Evolutionary conservation across 1,139 yeast species (phyloP).

Genomic region (Hemisphaericaspora xylofermentans): DNA sequence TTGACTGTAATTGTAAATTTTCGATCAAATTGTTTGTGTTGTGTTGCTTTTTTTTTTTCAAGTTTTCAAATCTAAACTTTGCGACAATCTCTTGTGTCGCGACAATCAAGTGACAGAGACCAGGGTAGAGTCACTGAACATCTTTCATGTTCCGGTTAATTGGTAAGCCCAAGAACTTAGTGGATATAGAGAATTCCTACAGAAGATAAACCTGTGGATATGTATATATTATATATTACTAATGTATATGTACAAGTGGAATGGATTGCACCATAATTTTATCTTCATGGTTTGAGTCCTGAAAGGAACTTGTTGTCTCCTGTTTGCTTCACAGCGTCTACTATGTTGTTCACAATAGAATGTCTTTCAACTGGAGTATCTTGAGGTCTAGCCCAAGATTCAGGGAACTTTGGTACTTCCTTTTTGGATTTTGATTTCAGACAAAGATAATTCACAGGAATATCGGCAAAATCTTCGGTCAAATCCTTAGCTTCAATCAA

Average conservation of each 20-base stretch:
- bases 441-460: slow-evolving; percentile 83
- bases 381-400: slow-evolving; percentile 80
- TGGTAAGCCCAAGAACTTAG: too few species aligned
- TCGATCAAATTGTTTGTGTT: not conserved
- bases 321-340: slow-evolving; percentile 31
- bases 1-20: not conserved
- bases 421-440: slow-evolving; percentile 39
- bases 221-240: slow-evolving; percentile 3
- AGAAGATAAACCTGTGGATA: not conserved
- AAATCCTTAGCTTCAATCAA: slow-evolving; percentile 65
- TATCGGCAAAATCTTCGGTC: slow-evolving; percentile 64
- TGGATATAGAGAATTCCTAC: too few species aligned
- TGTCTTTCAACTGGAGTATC: slow-evolving; percentile 52
- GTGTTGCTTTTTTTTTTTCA: slow-evolving; percentile 2
- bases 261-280: not conserved
- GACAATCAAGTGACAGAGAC: not conserved
- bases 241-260: slow-evolving; percentile 1
- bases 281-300: slow-evolving; percentile 23
- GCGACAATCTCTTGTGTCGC: not conserved
- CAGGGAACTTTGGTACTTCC: slow-evolving; percentile 60
- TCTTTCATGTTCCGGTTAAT: too few species aligned
- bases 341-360: slow-evolving; percentile 32
- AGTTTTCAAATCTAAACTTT: not conserved
- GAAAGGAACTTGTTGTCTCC: slow-evolving; percentile 35
- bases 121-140: too few species aligned